A percentile compares a stretch with the other conserved stretches of the same genome.
These are phyloP conservation scores for Ehretia macrophylla DNA, from an alignment of 257 asterid genomes.

Conservation along the genomic window DNA sequence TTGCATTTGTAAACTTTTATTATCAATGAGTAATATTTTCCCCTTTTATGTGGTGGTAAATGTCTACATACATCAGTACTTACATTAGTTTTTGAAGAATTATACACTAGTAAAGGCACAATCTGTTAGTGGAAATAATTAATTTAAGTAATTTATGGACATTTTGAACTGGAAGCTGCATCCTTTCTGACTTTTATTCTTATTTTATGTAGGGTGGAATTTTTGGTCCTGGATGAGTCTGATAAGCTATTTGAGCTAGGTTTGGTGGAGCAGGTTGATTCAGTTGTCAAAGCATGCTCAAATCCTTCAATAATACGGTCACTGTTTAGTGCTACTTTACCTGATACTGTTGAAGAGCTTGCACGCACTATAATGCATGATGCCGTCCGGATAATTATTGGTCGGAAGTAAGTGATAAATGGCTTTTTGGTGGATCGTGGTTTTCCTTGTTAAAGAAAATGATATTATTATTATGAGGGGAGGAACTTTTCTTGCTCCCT, in stretches of 20 bases:
- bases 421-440: background rate
- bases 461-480: background rate
- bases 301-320: constrained; percentile 83
- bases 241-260: constrained; percentile 91
- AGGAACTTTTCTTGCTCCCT: background rate
- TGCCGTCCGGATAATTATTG: constrained; percentile 80
- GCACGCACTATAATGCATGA: constrained; percentile 97
- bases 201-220: constrained; percentile 63
- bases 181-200: constrained; percentile 1
- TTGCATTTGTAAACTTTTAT: too few species aligned
- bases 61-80: too few species aligned
- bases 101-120: too few species aligned
- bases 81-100: too few species aligned
- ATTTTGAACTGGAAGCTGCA: background rate
- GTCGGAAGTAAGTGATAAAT: constrained; percentile 62
- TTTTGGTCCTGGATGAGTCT: constrained; percentile 89
- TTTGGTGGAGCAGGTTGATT: constrained; percentile 82
- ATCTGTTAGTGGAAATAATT: too few species aligned
- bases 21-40: too few species aligned
- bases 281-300: constrained; percentile 93
- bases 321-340: constrained; percentile 88
- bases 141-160: too few species aligned
- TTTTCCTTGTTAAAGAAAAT: background rate
- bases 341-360: constrained; percentile 83
- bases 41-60: too few species aligned